phyloP scores from a whole-genome alignment of 148 eudicot genomes.

The Spergularia bocconei region DNA sequence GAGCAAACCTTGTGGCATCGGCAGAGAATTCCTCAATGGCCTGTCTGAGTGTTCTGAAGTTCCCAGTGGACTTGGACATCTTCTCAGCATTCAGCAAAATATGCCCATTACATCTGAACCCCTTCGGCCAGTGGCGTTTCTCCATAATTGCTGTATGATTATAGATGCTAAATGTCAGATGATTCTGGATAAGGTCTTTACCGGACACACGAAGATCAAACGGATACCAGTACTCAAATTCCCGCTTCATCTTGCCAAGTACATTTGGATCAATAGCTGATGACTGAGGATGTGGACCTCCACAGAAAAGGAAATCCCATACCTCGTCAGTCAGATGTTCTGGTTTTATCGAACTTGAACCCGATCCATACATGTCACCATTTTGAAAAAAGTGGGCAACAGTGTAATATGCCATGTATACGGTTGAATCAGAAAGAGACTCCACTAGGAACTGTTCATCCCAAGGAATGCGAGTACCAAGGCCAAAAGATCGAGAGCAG shows the following conservation, averaged over 20 bases:
- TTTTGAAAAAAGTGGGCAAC: conserved; percentile 73
- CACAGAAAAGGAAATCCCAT: conserved; percentile 81
- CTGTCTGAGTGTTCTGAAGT: conserved; percentile 70
- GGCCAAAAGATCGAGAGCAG: conserved; percentile 85
- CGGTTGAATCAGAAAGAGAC: conserved; percentile 88
- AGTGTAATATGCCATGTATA: conserved; percentile 95
- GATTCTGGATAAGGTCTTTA: conserved; percentile 93
- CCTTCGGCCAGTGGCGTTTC: conserved; percentile 78
- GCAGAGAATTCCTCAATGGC: conserved; percentile 88
- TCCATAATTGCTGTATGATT: conserved; percentile 80
- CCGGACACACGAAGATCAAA: conserved; percentile 95
- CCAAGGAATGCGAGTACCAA: conserved; percentile 96
- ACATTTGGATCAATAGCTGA: conserved; percentile 46
- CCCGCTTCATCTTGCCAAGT: conserved; percentile 72
- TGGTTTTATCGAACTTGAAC: conserved; percentile 49
- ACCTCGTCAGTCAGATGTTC: conserved; percentile 84
- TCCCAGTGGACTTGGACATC: conserved; percentile 96
- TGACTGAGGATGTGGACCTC: conserved; percentile 60
- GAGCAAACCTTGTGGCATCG: conserved; percentile 78
- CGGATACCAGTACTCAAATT: conserved; percentile 95
- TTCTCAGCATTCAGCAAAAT: conserved; percentile 86
- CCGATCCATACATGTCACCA: conserved; percentile 75
- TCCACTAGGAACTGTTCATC: conserved; percentile 85
- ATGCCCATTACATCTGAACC: conserved; percentile 93
- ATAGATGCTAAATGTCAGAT: conserved; percentile 82